A percentile compares a stretch with the other conserved stretches of the same genome.
Evolutionary conservation across 1,284 basidiomycete genomes (phyloP).

Genomic region (Ustilago nuda): DNA sequence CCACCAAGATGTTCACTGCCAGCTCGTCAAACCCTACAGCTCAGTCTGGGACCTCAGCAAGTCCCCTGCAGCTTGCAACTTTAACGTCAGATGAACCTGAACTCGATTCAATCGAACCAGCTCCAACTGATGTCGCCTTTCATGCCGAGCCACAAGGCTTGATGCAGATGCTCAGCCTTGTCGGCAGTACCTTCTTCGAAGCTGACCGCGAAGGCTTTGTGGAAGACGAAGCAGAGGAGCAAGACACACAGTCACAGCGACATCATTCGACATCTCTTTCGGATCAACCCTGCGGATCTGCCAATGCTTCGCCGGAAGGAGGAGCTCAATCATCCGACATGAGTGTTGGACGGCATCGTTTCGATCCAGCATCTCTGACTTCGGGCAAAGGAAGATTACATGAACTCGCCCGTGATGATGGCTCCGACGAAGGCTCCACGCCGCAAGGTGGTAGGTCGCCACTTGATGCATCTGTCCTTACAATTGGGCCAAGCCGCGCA

Average conservation of each 20-base stretch:
- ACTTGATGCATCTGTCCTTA: constrained; percentile 38
- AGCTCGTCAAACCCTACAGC: constrained; percentile 3
- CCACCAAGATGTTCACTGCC: constrained; percentile 18
- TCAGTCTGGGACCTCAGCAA: neutral
- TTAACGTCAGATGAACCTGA: neutral
- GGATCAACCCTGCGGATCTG: neutral
- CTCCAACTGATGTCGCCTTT: constrained; percentile 18
- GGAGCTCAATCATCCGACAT: neutral
- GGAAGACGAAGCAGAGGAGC: constrained; percentile 40
- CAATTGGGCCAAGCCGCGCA: constrained; percentile 26
- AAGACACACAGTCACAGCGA: neutral
- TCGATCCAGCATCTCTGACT: constrained; percentile 12
- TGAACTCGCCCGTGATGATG: constrained; percentile 25
- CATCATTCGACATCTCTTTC: neutral
- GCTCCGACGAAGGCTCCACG: constrained; percentile 32
- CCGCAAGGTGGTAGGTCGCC: constrained; percentile 50
- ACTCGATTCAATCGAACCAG: neutral
- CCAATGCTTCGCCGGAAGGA: neutral
- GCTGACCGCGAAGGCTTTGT: constrained; percentile 50
- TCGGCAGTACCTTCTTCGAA: constrained; percentile 59
- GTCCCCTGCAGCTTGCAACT: neutral
- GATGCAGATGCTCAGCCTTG: constrained; percentile 63
- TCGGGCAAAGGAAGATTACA: constrained; percentile 29
- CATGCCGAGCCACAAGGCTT: constrained; percentile 52
- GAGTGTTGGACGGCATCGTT: neutral